Evolutionary conservation across 768 basidiomycete genomes (phyloP).

Genomic region (Podaxis sp.): DNA sequence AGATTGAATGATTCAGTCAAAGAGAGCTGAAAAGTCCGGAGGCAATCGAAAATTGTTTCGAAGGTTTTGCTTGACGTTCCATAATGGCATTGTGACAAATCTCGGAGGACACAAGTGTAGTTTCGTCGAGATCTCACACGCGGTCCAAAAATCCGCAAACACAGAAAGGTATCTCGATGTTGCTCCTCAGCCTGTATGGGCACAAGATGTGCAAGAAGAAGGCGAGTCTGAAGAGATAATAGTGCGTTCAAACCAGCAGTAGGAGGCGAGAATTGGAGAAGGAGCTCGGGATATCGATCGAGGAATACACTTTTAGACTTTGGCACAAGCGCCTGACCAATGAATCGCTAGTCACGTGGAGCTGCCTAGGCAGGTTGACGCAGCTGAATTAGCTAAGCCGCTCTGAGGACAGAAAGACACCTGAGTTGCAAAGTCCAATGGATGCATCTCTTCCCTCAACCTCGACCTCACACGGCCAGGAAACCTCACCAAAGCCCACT

Average conservation of each 20-base stretch:
- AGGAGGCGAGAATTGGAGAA: neutral
- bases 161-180: neutral
- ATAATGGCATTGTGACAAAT: neutral
- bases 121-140: neutral
- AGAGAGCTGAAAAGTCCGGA: neutral
- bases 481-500: conserved; percentile 1
- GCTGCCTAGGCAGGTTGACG: neutral
- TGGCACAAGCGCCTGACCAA: neutral
- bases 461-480: conserved; percentile 7
- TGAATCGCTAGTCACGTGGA: conserved; percentile 4
- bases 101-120: neutral
- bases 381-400: conserved; percentile 13
- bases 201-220: neutral
- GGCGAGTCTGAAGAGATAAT: neutral
- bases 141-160: neutral
- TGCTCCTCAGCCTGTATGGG: neutral
- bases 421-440: conserved; percentile 17
- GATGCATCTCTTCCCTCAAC: conserved; percentile 14
- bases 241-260: neutral
- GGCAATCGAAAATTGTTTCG: neutral
- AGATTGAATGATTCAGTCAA: neutral
- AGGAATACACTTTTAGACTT: conserved; percentile 9
- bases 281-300: neutral
- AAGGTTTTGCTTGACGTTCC: neutral
- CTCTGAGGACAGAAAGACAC: conserved; percentile 17